phyloP scores from a whole-genome alignment of 495 filamentous ascomycete species.

The Neurospora pannonica region DNA sequence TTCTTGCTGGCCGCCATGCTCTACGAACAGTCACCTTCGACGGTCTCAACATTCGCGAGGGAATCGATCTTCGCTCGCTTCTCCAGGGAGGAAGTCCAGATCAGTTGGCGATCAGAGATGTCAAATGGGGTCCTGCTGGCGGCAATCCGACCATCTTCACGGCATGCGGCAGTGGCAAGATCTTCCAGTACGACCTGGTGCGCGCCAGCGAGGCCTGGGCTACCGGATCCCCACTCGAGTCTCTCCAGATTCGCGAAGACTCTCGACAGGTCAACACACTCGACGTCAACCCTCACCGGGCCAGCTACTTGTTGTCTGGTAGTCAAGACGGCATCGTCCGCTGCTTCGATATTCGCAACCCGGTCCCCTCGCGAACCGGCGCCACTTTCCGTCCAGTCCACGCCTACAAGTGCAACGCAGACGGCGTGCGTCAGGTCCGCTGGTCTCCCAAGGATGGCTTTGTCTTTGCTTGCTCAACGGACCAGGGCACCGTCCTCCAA shows the following conservation, averaged over 20 bases:
- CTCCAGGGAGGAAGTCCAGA: constrained; percentile 65
- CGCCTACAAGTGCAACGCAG: constrained; percentile 46
- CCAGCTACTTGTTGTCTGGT: constrained; percentile 71
- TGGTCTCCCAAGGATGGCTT: constrained; percentile 82
- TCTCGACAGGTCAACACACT: constrained; percentile 84
- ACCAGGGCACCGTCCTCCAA: constrained; percentile 62
- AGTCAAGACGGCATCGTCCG: constrained; percentile 88
- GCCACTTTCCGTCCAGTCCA: constrained; percentile 33
- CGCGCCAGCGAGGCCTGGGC: constrained; percentile 28
- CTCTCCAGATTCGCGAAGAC: constrained; percentile 66
- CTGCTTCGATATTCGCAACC: constrained; percentile 41
- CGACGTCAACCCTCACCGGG: constrained; percentile 77
- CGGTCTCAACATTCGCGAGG: constrained; percentile 60
- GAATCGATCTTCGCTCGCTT: constrained; percentile 69
- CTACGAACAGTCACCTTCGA: constrained; percentile 74
- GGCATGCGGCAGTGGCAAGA: constrained; percentile 75
- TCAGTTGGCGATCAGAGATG: constrained; percentile 71
- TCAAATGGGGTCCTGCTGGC: constrained; percentile 62
- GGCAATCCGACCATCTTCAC: constrained; percentile 58
- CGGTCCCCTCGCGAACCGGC: constrained; percentile 28
- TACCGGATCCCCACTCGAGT: constrained; percentile 52
- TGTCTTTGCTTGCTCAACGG: constrained; percentile 82
- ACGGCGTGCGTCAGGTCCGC: constrained; percentile 76
- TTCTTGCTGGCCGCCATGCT: constrained; percentile 74
- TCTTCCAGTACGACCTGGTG: constrained; percentile 78